phyloP scores from a whole-genome alignment of 805 yeast species.

The Wickerhamomyces silvicola region DNA sequence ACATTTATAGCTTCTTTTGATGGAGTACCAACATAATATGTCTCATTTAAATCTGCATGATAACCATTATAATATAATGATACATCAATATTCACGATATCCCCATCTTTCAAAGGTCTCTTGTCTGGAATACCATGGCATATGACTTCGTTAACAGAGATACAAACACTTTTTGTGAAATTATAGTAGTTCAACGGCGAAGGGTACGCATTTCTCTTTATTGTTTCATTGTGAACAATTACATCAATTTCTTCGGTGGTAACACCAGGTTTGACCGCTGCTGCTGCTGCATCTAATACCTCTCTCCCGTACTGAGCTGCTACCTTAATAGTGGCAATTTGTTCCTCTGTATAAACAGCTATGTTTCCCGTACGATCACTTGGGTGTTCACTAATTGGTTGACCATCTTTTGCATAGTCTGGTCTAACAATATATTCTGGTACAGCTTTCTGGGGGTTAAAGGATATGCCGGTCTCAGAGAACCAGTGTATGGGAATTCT shows the following conservation, averaged over 20 bases:
- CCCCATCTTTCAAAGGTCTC: conserved; percentile 84
- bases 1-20: conserved; percentile 79
- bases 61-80: conserved; percentile 79
- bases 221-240: conserved; percentile 80
- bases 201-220: conserved; percentile 87
- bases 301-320: conserved; percentile 80
- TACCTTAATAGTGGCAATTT: conserved; percentile 65
- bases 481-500: conserved; percentile 65
- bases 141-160: conserved; percentile 89
- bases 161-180: conserved; percentile 88
- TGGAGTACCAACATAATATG: conserved; percentile 91
- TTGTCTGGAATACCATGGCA: conserved; percentile 98
- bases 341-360: conserved; percentile 56
- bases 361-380: conserved; percentile 65
- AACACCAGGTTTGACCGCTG: conserved; percentile 76
- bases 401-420: conserved; percentile 78
- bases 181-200: conserved; percentile 92
- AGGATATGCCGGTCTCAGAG: conserved; percentile 74
- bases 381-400: conserved; percentile 70
- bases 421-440: conserved; percentile 71
- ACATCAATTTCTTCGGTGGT: conserved; percentile 91
- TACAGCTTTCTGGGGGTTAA: conserved; percentile 57
- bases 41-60: conserved; percentile 94
- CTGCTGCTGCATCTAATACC: conserved; percentile 83
- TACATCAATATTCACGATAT: conserved; percentile 87